phyloP scores from a whole-genome alignment of 345 rosid genomes.

The Acer campestre region DNA sequence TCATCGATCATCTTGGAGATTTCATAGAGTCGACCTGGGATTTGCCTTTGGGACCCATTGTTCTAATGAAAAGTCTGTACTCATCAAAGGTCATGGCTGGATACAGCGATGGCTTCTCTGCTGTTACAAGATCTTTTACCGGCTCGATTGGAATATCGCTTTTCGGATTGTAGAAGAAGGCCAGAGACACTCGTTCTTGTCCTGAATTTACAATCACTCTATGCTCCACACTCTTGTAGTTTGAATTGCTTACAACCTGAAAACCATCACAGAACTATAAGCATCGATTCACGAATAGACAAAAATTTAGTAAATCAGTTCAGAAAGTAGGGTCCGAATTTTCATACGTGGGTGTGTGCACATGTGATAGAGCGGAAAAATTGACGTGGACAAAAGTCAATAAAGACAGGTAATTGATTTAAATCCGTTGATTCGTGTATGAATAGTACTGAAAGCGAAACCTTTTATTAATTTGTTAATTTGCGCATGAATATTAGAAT shows the following conservation, averaged over 20 bases:
- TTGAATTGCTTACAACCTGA: conserved; percentile 85
- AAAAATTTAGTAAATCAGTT: no score
- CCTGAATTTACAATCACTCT: conserved; percentile 77
- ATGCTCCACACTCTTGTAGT: conserved; percentile 91
- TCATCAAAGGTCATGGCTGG: conserved; percentile 82
- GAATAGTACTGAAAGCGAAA: no score
- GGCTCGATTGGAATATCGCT: conserved; percentile 79
- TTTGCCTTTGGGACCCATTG: conserved; percentile 82
- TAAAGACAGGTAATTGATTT: no score
- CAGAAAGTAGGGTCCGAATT: no score
- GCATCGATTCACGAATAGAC: no score
- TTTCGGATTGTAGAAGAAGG: conserved; percentile 94
- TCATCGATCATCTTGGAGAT: conserved; percentile 27
- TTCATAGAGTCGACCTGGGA: conserved; percentile 76
- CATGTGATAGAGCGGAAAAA: no score
- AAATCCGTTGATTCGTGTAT: no score
- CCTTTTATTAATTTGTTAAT: no score
- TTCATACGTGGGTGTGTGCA: no score
- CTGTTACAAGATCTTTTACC: conserved; percentile 59
- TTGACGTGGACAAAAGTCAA: no score
- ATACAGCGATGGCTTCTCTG: conserved; percentile 57
- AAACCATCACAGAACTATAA: not conserved
- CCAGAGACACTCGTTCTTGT: conserved; percentile 70
- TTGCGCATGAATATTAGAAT: no score
- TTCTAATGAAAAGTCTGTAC: conserved; percentile 75